A percentile compares a stretch with the other conserved stretches of the same genome.
These are phyloP conservation scores for Graphilbum sp. DNA, from an alignment of 2,329 filamentous ascomycete species.

Conservation along the genomic window DNA sequence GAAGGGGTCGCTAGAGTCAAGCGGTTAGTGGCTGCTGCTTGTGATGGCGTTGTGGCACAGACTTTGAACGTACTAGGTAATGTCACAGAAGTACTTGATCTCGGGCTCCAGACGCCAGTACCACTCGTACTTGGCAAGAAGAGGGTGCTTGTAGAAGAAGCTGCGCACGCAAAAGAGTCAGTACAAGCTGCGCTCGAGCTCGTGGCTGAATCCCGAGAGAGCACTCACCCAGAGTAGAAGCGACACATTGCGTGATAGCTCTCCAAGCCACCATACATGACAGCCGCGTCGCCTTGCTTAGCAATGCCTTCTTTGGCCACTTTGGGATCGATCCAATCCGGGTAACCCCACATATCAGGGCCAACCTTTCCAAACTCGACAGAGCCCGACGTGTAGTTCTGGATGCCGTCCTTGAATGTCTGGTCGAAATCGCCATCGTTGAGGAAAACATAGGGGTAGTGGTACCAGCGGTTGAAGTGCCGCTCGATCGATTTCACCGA, in stretches of 20 bases:
- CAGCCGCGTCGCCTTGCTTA: slow-evolving; percentile 89
- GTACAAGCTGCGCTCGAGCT: too few relatives aligned
- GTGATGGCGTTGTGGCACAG: too few relatives aligned
- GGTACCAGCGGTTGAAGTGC: slow-evolving; percentile 97
- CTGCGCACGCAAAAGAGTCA: too few relatives aligned
- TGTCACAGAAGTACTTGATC: slow-evolving; percentile 99
- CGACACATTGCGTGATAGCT: slow-evolving; percentile 99
- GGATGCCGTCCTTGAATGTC: slow-evolving; percentile 74
- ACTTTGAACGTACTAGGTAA: slow-evolving; percentile 96
- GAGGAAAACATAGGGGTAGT: slow-evolving; percentile 96
- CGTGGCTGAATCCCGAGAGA: too few relatives aligned
- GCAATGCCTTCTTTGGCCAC: slow-evolving; percentile 91
- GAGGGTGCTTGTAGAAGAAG: slow-evolving; percentile 93
- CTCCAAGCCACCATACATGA: slow-evolving; percentile 98
- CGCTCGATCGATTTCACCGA: slow-evolving; percentile 96
- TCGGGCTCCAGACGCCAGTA: slow-evolving; percentile 99
- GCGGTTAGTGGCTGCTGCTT: background rate
- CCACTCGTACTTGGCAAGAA: slow-evolving; percentile 95
- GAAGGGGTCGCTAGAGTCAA: slow-evolving; percentile 57
- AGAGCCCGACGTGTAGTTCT: slow-evolving; percentile 72
- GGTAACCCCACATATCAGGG: slow-evolving; percentile 84
- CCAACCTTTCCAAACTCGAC: slow-evolving; percentile 94
- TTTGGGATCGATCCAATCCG: slow-evolving; percentile 88
- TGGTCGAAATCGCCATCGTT: slow-evolving; percentile 97
- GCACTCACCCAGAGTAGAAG: slow-evolving; percentile 86